Percentiles rank a stretch among this genome's conserved stretches.
Evolutionary conservation across 1,284 basidiomycete species (phyloP).

Genomic region (Jaminaea rosea): DNA sequence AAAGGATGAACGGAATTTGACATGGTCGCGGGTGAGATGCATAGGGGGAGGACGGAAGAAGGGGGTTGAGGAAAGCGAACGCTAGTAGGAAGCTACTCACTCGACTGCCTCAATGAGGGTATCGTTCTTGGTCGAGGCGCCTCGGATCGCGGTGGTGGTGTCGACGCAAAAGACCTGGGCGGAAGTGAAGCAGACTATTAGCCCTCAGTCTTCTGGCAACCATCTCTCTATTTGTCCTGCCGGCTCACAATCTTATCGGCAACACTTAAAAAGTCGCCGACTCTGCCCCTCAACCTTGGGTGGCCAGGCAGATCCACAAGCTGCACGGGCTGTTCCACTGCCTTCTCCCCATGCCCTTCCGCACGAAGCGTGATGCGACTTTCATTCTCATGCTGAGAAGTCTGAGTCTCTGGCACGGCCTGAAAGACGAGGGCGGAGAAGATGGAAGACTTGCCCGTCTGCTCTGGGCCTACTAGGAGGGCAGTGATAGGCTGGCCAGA

Average conservation of each 20-base stretch:
- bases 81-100: constrained; percentile 5
- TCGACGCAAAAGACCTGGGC: constrained; percentile 45
- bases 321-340: constrained; percentile 9
- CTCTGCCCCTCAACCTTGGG: constrained; percentile 26
- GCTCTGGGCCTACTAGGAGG: constrained; percentile 29
- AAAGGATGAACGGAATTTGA: background rate
- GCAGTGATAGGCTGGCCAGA: constrained; percentile 16
- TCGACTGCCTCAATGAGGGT: constrained; percentile 24
- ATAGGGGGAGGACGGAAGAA: background rate
- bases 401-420: constrained; percentile 24
- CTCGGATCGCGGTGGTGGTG: constrained; percentile 31
- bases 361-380: constrained; percentile 3
- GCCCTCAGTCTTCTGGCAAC: too few relatives aligned
- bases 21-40: background rate
- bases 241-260: constrained; percentile 36
- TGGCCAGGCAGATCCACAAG: constrained; percentile 40
- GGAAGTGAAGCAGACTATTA: too few relatives aligned
- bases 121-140: constrained; percentile 10
- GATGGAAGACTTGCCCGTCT: constrained; percentile 37
- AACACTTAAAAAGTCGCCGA: constrained; percentile 19
- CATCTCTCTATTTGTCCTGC: too few relatives aligned
- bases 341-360: background rate
- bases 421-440: constrained; percentile 33
- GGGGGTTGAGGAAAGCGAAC: constrained; percentile 1
- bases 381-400: constrained; percentile 25